A percentile compares a stretch with the other conserved stretches of the same genome.
Conservation (phyloP, 2,329 filamentous ascomycete species). For the Dactylellina leptospora region DNA sequence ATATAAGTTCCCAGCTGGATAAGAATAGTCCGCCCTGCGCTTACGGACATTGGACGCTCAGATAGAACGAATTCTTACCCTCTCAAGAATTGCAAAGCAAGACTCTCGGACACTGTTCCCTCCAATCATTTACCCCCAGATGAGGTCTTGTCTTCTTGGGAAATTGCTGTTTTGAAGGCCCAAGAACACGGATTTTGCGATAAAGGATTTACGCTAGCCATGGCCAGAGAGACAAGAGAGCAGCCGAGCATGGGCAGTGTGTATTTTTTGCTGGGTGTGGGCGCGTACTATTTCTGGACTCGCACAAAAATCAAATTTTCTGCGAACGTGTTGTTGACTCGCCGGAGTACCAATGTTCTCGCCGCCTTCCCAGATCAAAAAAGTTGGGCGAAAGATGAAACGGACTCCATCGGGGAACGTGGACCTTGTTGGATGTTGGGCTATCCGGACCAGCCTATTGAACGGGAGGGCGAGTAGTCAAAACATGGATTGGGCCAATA, state of each 20-base stretch:
- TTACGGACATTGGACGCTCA: slow-evolving; percentile 24
- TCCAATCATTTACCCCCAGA: slow-evolving; percentile 35
- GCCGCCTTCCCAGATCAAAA: slow-evolving; percentile 5
- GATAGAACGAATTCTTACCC: not conserved
- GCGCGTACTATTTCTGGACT: slow-evolving; percentile 54
- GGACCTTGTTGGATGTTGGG: not conserved
- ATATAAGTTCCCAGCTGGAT: no score
- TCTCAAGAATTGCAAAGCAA: not conserved
- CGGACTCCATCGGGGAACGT: not conserved
- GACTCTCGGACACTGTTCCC: slow-evolving; percentile 15
- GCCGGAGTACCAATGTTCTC: not conserved
- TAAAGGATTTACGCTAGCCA: no score
- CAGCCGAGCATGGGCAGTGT: not conserved
- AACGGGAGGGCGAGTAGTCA: slow-evolving; percentile 41
- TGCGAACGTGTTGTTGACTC: slow-evolving; percentile 20
- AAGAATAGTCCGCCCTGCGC: slow-evolving; percentile 50
- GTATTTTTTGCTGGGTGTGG: slow-evolving; percentile 40
- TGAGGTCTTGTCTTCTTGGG: slow-evolving; percentile 9
- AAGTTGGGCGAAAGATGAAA: slow-evolving; percentile 52
- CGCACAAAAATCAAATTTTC: no score
- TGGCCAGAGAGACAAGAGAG: not conserved
- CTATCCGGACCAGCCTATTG: slow-evolving; percentile 29
- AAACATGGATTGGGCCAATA: slow-evolving; percentile 35
- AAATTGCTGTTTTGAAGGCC: slow-evolving; percentile 13
- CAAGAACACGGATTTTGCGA: not conserved